Evolutionary conservation across 768 basidiomycete species (phyloP).

Genomic region (Podaxis sp.): DNA sequence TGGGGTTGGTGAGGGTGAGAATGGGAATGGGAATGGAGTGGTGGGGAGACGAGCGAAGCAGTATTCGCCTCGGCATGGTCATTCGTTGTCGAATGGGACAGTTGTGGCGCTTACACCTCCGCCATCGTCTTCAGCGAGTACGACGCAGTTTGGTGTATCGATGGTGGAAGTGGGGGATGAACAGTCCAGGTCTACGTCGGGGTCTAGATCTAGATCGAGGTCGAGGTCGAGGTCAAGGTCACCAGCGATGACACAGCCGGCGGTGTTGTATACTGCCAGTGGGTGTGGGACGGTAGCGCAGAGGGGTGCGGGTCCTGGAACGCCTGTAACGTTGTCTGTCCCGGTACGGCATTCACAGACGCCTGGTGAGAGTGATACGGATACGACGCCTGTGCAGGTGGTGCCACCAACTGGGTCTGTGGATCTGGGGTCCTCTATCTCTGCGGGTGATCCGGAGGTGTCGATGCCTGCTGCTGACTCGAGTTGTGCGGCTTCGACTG

Average conservation of each 20-base stretch:
- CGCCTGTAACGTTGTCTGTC: no score
- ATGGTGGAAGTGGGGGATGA: background rate
- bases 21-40: background rate
- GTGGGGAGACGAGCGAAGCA: background rate
- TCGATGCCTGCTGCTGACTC: background rate
- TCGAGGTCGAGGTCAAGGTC: slow-evolving; percentile 42
- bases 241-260: slow-evolving; percentile 27
- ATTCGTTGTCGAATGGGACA: slow-evolving; percentile 49
- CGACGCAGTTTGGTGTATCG: no score
- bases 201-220: slow-evolving; percentile 25
- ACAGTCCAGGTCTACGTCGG: background rate
- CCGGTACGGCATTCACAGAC: background rate
- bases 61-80: slow-evolving; percentile 37
- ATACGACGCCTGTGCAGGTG: background rate
- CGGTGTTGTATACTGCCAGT: slow-evolving; percentile 1
- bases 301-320: no score
- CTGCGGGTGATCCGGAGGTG: background rate
- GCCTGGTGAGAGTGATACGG: background rate
- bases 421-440: no score
- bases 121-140: no score
- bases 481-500: slow-evolving; percentile 9
- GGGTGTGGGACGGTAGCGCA: background rate
- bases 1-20: background rate
- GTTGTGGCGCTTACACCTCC: slow-evolving; percentile 24
- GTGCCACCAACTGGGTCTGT: no score